Evolutionary conservation across 129 eudicot genomes (phyloP).

Genomic region (Lactuca saligna): DNA sequence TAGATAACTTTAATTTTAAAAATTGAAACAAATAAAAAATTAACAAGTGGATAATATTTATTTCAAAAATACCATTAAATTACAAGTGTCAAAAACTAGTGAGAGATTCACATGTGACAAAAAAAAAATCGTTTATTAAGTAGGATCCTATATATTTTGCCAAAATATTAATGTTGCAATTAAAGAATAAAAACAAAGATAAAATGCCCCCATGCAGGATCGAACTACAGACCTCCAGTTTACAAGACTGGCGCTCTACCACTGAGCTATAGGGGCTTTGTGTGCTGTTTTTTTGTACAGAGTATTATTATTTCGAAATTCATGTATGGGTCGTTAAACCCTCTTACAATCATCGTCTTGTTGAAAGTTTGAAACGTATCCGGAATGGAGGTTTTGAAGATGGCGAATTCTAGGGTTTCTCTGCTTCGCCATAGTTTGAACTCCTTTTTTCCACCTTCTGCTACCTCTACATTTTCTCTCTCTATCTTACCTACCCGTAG

Average conservation of each 20-base stretch:
- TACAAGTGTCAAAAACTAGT: no score
- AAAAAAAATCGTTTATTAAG: no score
- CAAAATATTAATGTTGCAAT: neutral
- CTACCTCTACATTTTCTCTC: slow-evolving; percentile 11
- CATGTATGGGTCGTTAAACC: neutral
- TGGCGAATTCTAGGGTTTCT: slow-evolving; percentile 53
- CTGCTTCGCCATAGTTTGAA: slow-evolving; percentile 30
- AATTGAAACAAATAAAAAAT: no score
- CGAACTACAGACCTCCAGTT: slow-evolving; percentile 99
- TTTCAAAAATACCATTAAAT: no score
- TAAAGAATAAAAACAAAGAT: neutral
- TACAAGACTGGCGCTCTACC: slow-evolving; percentile 99
- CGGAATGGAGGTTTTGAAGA: slow-evolving; percentile 13
- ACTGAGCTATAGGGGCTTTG: slow-evolving; percentile 96
- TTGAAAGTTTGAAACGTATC: slow-evolving; percentile 11
- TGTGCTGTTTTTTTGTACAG: no score
- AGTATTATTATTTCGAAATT: no score
- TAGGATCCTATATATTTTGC: no score
- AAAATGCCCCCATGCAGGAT: slow-evolving; percentile 90
- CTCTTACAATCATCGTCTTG: neutral
- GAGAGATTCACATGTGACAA: no score
- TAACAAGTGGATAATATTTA: no score
- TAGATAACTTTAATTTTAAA: no score
- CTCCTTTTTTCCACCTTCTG: slow-evolving; percentile 23
- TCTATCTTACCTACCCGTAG: slow-evolving; percentile 16